phyloP scores from a whole-genome alignment of 179 eudicot species.

The Drosera spatulata region DNA sequence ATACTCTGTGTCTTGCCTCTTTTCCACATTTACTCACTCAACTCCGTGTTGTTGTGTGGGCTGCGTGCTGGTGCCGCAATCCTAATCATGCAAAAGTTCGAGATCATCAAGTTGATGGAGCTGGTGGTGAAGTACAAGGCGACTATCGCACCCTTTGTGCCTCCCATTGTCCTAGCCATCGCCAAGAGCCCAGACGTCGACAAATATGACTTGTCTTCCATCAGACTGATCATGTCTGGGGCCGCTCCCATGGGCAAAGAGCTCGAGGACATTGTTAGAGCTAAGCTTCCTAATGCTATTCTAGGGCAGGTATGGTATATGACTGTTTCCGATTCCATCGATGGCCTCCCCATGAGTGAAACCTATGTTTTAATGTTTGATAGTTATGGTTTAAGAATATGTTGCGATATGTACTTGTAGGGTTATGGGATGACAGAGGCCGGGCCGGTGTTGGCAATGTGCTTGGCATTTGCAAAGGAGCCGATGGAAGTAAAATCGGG shows the following conservation, averaged over 20 bases:
- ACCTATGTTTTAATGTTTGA: no score
- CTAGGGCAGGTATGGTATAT: conserved; percentile 72
- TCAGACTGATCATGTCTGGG: conserved; percentile 68
- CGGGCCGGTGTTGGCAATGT: conserved; percentile 86
- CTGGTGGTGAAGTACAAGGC: conserved; percentile 61
- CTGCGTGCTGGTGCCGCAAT: conserved; percentile 75
- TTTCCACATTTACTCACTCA: conserved; percentile 75
- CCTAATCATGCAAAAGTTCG: conserved; percentile 76
- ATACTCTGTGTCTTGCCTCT: conserved; percentile 71
- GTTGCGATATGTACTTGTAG: conserved; percentile 13
- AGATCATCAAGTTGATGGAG: conserved; percentile 45
- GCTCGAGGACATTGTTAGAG: conserved; percentile 68
- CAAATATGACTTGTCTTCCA: conserved; percentile 61
- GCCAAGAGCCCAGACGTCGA: conserved; percentile 54
- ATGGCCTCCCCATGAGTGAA: no score
- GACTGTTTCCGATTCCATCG: background rate
- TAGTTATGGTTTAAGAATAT: no score
- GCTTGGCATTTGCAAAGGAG: conserved; percentile 86
- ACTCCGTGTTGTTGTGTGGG: conserved; percentile 67
- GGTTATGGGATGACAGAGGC: conserved; percentile 99
- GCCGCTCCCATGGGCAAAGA: conserved; percentile 97
- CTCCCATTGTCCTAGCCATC: conserved; percentile 78
- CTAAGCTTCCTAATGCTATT: conserved; percentile 71
- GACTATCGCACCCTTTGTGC: conserved; percentile 86
- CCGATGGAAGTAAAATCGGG: conserved; percentile 84